Conservation (phyloP, 176 grass and related monocot species). For the Rhynchospora tenuis region DNA sequence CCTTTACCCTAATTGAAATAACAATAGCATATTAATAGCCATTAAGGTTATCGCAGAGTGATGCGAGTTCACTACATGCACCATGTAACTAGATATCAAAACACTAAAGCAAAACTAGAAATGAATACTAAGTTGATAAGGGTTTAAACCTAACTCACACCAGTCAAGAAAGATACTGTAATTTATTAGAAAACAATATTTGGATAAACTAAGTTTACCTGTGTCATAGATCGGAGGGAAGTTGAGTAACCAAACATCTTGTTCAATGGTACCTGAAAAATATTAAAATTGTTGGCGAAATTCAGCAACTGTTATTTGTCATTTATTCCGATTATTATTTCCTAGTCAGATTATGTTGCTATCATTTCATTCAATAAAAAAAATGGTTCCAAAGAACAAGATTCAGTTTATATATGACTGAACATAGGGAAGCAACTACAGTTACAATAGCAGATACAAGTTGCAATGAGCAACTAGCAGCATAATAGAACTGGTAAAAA, state of each 20-base stretch:
- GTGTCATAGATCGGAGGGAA: constrained; percentile 82
- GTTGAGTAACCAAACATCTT: constrained; percentile 99
- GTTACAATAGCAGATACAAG: background rate
- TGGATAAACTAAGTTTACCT: constrained; percentile 38
- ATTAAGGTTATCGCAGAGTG: background rate
- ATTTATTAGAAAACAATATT: no score
- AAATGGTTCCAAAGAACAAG: background rate
- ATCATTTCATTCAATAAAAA: background rate
- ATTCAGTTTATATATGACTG: background rate
- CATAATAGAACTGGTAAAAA: background rate
- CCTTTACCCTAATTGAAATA: constrained; percentile 68
- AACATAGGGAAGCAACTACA: background rate
- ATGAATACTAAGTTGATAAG: background rate
- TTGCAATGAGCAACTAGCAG: background rate
- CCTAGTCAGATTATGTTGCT: background rate
- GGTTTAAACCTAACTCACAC: background rate
- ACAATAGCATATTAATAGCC: constrained; percentile 5
- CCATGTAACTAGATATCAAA: background rate
- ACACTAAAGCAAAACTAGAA: background rate
- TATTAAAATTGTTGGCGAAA: background rate
- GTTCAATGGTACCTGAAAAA: constrained; percentile 83
- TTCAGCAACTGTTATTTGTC: background rate
- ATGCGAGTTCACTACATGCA: background rate
- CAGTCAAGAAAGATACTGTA: no score
- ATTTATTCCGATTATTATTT: background rate